Conservation (phyloP, 192 early-diverging fungal genomes). For the Entophlyctis helioformis region DNA sequence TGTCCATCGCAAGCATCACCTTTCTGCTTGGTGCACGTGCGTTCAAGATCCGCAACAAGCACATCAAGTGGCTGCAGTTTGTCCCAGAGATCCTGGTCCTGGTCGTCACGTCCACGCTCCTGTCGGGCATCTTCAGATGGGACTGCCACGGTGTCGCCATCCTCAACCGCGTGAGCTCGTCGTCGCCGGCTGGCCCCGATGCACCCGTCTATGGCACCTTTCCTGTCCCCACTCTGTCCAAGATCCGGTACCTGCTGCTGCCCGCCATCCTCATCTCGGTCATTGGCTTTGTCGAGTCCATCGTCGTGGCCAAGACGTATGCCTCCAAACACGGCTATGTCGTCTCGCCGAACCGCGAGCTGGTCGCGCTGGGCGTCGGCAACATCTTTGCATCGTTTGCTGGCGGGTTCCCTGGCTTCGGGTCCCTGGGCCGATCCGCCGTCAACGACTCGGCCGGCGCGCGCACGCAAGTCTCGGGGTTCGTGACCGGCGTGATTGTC, state of each 20-base stretch:
- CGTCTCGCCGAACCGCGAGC: constrained; percentile 88
- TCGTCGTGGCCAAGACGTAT: constrained; percentile 89
- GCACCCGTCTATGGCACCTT: constrained; percentile 30
- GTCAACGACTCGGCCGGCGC: constrained; percentile 92
- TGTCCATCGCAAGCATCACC: constrained; percentile 57
- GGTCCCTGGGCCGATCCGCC: constrained; percentile 81
- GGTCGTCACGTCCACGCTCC: constrained; percentile 60
- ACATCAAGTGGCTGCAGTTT: constrained; percentile 47
- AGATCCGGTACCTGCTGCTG: constrained; percentile 60
- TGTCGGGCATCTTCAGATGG: constrained; percentile 57
- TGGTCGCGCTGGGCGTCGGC: constrained; percentile 87
- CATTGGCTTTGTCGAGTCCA: constrained; percentile 95
- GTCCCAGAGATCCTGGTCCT: constrained; percentile 87
- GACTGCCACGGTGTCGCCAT: constrained; percentile 59
- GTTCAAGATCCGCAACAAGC: constrained; percentile 38
- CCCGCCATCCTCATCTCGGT: constrained; percentile 83
- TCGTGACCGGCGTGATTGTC: constrained; percentile 68
- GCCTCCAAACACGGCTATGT: constrained; percentile 83
- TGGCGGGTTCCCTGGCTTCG: constrained; percentile 68
- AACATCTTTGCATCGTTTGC: constrained; percentile 79
- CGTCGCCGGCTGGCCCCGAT: constrained; percentile 20
- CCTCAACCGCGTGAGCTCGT: constrained; percentile 60
- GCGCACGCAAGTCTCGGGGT: constrained; percentile 74
- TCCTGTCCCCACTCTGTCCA: constrained; percentile 42
- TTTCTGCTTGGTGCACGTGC: constrained; percentile 51